phyloP scores from a whole-genome alignment of 2,329 filamentous ascomycete genomes.

The Grosmannia clavigera region DNA sequence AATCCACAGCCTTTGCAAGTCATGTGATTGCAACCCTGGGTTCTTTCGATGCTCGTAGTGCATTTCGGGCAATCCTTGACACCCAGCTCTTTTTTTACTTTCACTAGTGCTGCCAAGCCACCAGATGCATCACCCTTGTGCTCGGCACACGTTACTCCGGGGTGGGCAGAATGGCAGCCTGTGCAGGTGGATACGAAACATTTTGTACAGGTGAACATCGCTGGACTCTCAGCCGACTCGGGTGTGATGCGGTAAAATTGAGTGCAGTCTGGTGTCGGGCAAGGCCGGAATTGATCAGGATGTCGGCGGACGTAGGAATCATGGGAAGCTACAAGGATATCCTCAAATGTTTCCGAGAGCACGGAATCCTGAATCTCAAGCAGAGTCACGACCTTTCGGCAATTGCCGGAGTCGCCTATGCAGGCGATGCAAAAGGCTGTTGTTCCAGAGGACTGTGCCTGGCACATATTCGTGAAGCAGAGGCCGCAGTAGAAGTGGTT shows the following conservation, averaged over 20 bases:
- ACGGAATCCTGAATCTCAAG: slow-evolving; percentile 18
- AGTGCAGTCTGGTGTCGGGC: slow-evolving; percentile 30
- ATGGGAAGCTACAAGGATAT: slow-evolving; percentile 25
- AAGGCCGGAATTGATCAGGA: slow-evolving; percentile 23
- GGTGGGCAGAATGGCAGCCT: slow-evolving; percentile 22
- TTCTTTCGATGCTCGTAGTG: slow-evolving; percentile 1
- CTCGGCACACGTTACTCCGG: slow-evolving; percentile 6
- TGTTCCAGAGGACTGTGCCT: slow-evolving; percentile 1
- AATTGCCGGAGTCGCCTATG: slow-evolving; percentile 11
- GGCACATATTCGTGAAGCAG: slow-evolving; percentile 26
- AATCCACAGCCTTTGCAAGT: background rate
- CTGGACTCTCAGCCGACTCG: background rate
- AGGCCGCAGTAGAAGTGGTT: slow-evolving; percentile 28
- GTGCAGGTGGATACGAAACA: slow-evolving; percentile 25
- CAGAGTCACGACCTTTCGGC: slow-evolving; percentile 15
- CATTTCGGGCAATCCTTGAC: slow-evolving; percentile 5
- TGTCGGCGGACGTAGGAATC: slow-evolving; percentile 20
- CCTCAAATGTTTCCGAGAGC: slow-evolving; percentile 21
- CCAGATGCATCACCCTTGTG: background rate
- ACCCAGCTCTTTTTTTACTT: slow-evolving; percentile 1
- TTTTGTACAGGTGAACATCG: slow-evolving; percentile 20
- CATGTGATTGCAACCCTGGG: slow-evolving; percentile 4
- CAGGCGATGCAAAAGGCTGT: slow-evolving; percentile 4
- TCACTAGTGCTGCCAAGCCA: background rate
- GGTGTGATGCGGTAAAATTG: slow-evolving; percentile 25